Evolutionary conservation across 2,329 filamentous ascomycete species (phyloP).

Genomic region (Fusarium sp.): DNA sequence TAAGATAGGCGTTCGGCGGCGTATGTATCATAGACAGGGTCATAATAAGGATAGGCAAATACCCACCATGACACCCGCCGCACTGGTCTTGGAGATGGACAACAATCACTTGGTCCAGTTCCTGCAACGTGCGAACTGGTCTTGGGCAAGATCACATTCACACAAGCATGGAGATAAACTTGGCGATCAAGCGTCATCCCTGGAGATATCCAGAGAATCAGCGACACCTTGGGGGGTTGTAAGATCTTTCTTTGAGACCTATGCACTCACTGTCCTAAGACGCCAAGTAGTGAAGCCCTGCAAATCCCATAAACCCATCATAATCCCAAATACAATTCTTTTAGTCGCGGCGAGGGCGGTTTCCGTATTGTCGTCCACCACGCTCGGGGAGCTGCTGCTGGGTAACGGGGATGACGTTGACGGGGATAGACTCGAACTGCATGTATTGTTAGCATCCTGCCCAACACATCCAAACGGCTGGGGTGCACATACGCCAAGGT

Average conservation of each 20-base stretch:
- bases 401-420: conserved; percentile 92
- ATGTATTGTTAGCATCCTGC: conserved; percentile 47
- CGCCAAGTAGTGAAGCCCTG: conserved; percentile 63
- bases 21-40: conserved; percentile 21
- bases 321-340: conserved; percentile 52
- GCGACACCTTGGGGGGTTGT: conserved; percentile 86
- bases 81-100: background rate
- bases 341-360: conserved; percentile 65
- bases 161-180: conserved; percentile 52
- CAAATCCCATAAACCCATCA: conserved; percentile 61
- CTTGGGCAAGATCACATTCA: conserved; percentile 49
- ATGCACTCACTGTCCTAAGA: conserved; percentile 69
- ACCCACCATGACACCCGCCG: conserved; percentile 22
- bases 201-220: conserved; percentile 72
- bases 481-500: conserved; percentile 86
- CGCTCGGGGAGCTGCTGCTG: conserved; percentile 91
- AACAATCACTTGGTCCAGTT: conserved; percentile 21
- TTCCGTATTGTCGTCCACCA: conserved; percentile 79
- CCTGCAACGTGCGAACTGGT: conserved; percentile 35
- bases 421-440: conserved; percentile 96
- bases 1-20: conserved; percentile 34
- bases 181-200: conserved; percentile 96
- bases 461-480: background rate
- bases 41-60: conserved; percentile 30
- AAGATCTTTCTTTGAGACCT: conserved; percentile 73